These are phyloP conservation scores for Coemansia aciculifera DNA, from an alignment of 192 early-diverging fungal species.

Conservation along the genomic window DNA sequence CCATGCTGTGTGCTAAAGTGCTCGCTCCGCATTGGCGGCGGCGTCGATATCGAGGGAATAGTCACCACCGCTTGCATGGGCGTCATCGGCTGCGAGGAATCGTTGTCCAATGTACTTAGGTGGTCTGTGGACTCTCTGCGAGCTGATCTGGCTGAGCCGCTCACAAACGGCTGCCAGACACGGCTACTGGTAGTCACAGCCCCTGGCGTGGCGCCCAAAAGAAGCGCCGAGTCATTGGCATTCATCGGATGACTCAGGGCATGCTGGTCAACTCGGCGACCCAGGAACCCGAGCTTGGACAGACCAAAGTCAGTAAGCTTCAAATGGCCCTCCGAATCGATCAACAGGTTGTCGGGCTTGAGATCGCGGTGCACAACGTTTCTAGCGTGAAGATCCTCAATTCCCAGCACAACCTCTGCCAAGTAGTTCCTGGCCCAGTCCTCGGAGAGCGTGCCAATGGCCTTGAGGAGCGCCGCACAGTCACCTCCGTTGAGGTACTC, in stretches of 20 bases:
- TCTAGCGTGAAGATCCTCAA: conserved; percentile 84
- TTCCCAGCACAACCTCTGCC: conserved; percentile 82
- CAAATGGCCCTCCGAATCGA: conserved; percentile 84
- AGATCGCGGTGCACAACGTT: conserved; percentile 84
- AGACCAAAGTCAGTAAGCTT: conserved; percentile 95
- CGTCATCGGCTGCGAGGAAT: not conserved
- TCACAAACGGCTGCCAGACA: conserved; percentile 19
- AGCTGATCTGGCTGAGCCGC: not conserved
- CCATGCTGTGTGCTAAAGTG: not conserved
- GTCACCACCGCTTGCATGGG: not conserved
- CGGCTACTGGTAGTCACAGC: conserved; percentile 1
- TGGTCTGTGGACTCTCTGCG: not conserved
- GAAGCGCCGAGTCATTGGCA: not conserved
- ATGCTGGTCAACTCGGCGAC: conserved; percentile 47
- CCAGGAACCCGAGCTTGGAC: conserved; percentile 47
- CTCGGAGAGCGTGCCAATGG: conserved; percentile 70
- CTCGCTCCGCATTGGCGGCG: conserved; percentile 8
- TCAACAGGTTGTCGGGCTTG: conserved; percentile 83
- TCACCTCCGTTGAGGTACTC: conserved; percentile 90
- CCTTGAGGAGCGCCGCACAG: conserved; percentile 72
- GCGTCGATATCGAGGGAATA: conserved; percentile 11
- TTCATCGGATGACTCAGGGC: conserved; percentile 4
- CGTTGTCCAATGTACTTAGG: not conserved
- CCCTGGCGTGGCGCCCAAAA: not conserved
- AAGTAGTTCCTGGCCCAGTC: conserved; percentile 85